Base-by-base conservation (phyloP, 1,284 basidiomycete species). In the Leccinum discolor region DNA sequence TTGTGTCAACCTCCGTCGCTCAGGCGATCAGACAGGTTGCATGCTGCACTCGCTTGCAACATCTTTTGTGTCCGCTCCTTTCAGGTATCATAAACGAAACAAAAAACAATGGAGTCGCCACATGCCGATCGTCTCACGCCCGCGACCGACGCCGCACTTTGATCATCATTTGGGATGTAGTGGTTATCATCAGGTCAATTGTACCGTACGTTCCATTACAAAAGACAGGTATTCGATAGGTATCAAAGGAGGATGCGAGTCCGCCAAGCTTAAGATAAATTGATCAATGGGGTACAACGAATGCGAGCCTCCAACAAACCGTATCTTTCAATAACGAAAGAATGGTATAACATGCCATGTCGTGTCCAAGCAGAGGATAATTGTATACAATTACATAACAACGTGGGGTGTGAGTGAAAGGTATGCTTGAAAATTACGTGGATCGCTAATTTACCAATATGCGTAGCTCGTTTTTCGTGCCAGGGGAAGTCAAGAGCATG, bases 311-410 rank as follows among this genome's bases (percentile, higher is more conserved):
- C 18, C 58, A 57, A 56, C 57, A 62, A 47, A 60, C 18, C 47
- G 38, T 40, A 56, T n/a, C 58, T 32, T 57, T 62, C 56, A 10
- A 32, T 21, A 58, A 61, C 10, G 44, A 66, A 52, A 56, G 60
- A n/a, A 16, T 35, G 57, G 57, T 7, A 63, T 11, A 21, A 52
- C n/a, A 52, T 40, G 38, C 56, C 8, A 40, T 62, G 60, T 12
- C 12, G 54, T 52, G 57, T 66, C 56, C 60, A 5, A 14, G 35
- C 11, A 32, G 64, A 32, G 44, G 23, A 65, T 64, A 63, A 11
- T 59, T 69, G 59, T 64, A 66, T 76, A 76, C 74, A 74, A 3
- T 69, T 69, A 69, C 47, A 56, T 26, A 26, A 50, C 47, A 26
- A 50, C 47, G 62, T 61, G 52, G 12, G 44, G 32, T 54, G 65